These are phyloP conservation scores for Microthyrium microscopicum DNA, from an alignment of 2,329 filamentous ascomycete genomes.

Conservation along the genomic window DNA sequence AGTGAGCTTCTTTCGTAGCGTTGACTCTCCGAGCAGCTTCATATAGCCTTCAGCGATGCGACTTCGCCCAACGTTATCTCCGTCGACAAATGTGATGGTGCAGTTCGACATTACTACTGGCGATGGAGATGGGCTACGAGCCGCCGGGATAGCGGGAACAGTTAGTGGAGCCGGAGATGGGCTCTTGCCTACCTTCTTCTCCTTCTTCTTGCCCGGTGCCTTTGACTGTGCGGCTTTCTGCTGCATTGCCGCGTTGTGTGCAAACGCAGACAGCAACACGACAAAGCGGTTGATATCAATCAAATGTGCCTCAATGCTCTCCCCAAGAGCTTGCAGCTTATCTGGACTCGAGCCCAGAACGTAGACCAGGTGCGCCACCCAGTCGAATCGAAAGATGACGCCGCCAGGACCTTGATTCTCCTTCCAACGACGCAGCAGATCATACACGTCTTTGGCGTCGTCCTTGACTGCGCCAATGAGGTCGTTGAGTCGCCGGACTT, in stretches of 20 bases:
- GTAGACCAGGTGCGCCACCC: conserved; percentile 1
- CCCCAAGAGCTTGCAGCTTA: conserved; percentile 2
- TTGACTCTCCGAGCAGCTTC: conserved; percentile 3
- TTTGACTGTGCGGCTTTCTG: no score
- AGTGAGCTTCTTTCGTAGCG: not conserved
- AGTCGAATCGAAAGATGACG: conserved; percentile 2
- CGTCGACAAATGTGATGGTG: conserved; percentile 7
- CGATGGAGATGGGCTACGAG: not conserved
- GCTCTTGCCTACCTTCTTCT: no score
- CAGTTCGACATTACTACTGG: not conserved
- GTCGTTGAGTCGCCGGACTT: conserved; percentile 1
- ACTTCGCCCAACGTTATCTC: conserved; percentile 4
- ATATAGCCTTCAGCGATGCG: conserved; percentile 4
- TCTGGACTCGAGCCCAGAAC: conserved; percentile 2
- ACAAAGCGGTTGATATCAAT: not conserved
- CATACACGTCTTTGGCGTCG: conserved; percentile 2
- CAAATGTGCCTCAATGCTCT: conserved; percentile 2
- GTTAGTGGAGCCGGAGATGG: no score
- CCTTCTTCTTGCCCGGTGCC: no score
- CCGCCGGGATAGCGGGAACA: not conserved
- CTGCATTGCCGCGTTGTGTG: not conserved
- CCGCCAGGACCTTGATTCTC: conserved; percentile 3
- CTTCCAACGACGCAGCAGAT: conserved; percentile 4
- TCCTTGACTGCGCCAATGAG: conserved; percentile 3
- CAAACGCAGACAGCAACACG: conserved; percentile 1